These are phyloP conservation scores for Pouteria glomerata DNA, from an alignment of 148 eudicot genomes.

Conservation along the genomic window DNA sequence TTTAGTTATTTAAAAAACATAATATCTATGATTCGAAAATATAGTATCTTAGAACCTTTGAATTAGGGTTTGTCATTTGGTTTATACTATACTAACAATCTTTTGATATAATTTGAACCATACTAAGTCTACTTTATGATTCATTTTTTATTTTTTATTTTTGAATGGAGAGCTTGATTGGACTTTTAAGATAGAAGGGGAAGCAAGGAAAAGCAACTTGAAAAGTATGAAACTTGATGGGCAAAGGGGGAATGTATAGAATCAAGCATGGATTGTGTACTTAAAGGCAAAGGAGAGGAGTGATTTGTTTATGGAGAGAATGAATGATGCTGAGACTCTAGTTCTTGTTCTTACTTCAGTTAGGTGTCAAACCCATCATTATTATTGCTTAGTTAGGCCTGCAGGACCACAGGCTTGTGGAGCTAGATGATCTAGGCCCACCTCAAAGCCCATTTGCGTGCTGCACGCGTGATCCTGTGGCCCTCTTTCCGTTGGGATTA, in stretches of 20 bases:
- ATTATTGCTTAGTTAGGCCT: neutral
- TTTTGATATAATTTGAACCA: too few relatives aligned
- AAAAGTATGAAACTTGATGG: slow-evolving; percentile 1
- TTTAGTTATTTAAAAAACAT: too few relatives aligned
- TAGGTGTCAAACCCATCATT: slow-evolving; percentile 9
- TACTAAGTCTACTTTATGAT: too few relatives aligned
- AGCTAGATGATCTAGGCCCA: neutral
- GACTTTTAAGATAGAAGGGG: slow-evolving; percentile 2
- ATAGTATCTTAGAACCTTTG: too few relatives aligned
- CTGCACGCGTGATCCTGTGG: slow-evolving; percentile 18
- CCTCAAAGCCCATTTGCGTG: slow-evolving; percentile 4
- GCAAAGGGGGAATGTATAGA: neutral
- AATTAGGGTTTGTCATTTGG: too few relatives aligned
- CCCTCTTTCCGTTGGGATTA: neutral
- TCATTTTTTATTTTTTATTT: too few relatives aligned
- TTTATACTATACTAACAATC: too few relatives aligned
- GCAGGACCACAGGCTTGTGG: slow-evolving; percentile 18
- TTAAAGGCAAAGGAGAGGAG: neutral
- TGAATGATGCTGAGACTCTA: too few relatives aligned
- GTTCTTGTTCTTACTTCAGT: too few relatives aligned
- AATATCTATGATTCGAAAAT: too few relatives aligned
- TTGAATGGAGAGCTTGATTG: too few relatives aligned
- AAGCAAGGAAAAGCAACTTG: slow-evolving; percentile 3
- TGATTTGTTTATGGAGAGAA: neutral
- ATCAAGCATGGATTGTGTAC: slow-evolving; percentile 3